A percentile compares a stretch with the other conserved stretches of the same genome.
phyloP scores from a whole-genome alignment of 768 basidiomycete genomes.

The Russula lepida region DNA sequence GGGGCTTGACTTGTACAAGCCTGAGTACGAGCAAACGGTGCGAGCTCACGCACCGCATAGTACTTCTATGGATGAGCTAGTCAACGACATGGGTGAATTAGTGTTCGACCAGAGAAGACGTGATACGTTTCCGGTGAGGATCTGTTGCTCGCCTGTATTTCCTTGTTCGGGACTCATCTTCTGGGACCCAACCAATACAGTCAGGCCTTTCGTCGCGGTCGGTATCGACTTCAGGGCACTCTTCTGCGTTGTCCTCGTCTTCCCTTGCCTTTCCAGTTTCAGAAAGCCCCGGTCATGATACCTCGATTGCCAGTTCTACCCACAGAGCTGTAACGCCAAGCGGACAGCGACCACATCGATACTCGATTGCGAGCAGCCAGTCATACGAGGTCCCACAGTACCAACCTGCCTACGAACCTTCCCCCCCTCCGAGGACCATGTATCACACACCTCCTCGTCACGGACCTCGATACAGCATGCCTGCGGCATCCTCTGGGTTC shows the following conservation, averaged over 20 bases:
- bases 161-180: background rate
- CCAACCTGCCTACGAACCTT: constrained; percentile 39
- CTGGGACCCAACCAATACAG: background rate
- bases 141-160: background rate
- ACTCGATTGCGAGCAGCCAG: constrained; percentile 25
- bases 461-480: constrained; percentile 60
- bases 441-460: constrained; percentile 31
- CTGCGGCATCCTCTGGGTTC: constrained; percentile 61
- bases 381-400: constrained; percentile 32
- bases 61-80: constrained; percentile 44
- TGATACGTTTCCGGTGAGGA: constrained; percentile 49
- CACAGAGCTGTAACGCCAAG: constrained; percentile 16
- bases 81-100: constrained; percentile 60
- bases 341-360: constrained; percentile 16
- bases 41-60: constrained; percentile 23
- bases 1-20: constrained; percentile 59
- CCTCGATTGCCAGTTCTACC: background rate
- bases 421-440: constrained; percentile 30
- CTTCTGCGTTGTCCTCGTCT: constrained; percentile 15
- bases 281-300: constrained; percentile 29
- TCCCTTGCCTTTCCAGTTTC: constrained; percentile 31
- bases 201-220: constrained; percentile 6
- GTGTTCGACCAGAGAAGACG: constrained; percentile 42
- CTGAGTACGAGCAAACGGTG: constrained; percentile 57
- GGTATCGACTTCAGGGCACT: constrained; percentile 16